These are phyloP conservation scores for Teunomyces barrocoloradensis DNA, from an alignment of 805 yeast species.

Conservation along the genomic window DNA sequence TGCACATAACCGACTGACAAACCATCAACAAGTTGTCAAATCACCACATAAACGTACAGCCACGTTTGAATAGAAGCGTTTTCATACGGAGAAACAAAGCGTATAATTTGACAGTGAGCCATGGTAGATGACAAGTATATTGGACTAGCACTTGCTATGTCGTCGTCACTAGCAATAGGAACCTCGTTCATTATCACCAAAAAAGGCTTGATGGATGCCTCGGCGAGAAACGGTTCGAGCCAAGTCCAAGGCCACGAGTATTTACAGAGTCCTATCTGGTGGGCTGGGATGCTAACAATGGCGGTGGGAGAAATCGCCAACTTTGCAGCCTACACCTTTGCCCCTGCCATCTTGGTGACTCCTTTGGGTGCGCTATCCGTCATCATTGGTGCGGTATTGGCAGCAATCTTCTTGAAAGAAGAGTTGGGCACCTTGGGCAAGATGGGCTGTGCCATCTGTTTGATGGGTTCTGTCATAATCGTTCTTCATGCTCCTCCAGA, in stretches of 20 bases:
- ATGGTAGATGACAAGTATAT: constrained; percentile 80
- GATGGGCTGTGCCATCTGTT: constrained; percentile 89
- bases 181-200: constrained; percentile 87
- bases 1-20: background rate
- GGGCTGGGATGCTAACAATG: constrained; percentile 90
- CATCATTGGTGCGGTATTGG: constrained; percentile 87
- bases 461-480: constrained; percentile 83
- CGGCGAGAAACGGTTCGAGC: constrained; percentile 43
- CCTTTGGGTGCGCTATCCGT: constrained; percentile 90
- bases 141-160: constrained; percentile 83
- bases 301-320: constrained; percentile 89
- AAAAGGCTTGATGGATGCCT: constrained; percentile 74
- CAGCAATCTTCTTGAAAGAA: constrained; percentile 80
- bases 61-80: background rate
- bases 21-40: constrained; percentile 20
- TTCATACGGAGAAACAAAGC: no score
- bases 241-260: constrained; percentile 74
- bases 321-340: constrained; percentile 93
- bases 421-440: constrained; percentile 85
- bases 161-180: constrained; percentile 87
- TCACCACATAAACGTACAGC: constrained; percentile 19
- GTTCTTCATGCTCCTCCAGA: constrained; percentile 94
- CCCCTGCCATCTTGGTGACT: constrained; percentile 89
- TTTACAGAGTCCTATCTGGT: constrained; percentile 84
- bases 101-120: background rate